Evolutionary conservation across 2,329 filamentous ascomycete species (phyloP).

Genomic region (Penicillium sp.): DNA sequence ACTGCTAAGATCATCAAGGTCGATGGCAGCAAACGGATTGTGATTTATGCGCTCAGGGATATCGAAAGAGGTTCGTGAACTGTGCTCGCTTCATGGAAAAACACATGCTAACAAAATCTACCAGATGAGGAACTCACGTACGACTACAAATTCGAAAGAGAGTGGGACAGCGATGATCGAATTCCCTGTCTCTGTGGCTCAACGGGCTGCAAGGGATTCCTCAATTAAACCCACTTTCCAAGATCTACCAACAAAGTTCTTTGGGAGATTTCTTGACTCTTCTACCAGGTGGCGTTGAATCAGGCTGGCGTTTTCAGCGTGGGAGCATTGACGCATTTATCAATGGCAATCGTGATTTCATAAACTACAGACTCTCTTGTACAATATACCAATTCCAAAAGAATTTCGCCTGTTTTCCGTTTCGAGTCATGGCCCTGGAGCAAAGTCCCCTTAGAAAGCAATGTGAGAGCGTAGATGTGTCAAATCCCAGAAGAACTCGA

Average conservation of each 20-base stretch:
- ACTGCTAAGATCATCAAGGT: slow-evolving; percentile 99
- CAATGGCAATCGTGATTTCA: slow-evolving; percentile 20
- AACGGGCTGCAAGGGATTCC: slow-evolving; percentile 94
- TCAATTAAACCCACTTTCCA: slow-evolving; percentile 64
- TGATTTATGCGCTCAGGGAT: slow-evolving; percentile 95
- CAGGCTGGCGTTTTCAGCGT: slow-evolving; percentile 13
- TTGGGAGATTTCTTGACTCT: background rate
- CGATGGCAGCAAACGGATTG: slow-evolving; percentile 95
- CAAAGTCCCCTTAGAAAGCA: background rate
- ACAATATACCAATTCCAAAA: slow-evolving; percentile 25
- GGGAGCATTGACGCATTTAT: slow-evolving; percentile 17
- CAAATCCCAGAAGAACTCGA: background rate
- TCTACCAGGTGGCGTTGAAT: slow-evolving; percentile 15
- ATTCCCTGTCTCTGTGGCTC: slow-evolving; percentile 97
- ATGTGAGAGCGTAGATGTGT: background rate
- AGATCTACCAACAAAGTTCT: background rate
- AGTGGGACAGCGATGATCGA: slow-evolving; percentile 89
- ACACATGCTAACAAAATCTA: slow-evolving; percentile 10
- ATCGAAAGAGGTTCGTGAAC: slow-evolving; percentile 83
- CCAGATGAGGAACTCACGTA: slow-evolving; percentile 98
- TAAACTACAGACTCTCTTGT: slow-evolving; percentile 25
- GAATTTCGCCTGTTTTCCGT: slow-evolving; percentile 10
- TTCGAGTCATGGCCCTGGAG: background rate
- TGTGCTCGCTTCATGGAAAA: slow-evolving; percentile 2
- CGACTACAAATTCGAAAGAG: slow-evolving; percentile 99